These are phyloP conservation scores for Nemania abortiva DNA, from an alignment of 2,329 filamentous ascomycete genomes.

Conservation along the genomic window DNA sequence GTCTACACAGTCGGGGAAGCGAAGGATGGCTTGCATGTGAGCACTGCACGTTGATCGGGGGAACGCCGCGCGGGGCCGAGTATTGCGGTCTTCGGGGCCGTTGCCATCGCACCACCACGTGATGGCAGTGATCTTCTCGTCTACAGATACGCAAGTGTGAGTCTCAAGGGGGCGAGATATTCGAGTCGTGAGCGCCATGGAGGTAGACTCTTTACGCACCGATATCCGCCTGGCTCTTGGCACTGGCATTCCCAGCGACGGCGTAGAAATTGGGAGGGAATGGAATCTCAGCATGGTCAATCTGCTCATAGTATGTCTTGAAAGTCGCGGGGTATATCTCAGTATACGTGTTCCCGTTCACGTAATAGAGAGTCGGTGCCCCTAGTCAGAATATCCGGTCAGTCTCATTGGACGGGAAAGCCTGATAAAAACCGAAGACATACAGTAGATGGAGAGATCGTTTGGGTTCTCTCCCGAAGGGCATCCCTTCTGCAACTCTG, in stretches of 20 bases:
- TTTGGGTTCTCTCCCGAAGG: constrained; percentile 49
- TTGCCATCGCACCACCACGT: constrained; percentile 56
- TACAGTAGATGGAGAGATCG: constrained; percentile 49
- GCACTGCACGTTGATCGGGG: constrained; percentile 56
- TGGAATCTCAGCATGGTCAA: constrained; percentile 58
- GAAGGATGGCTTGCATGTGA: constrained; percentile 58
- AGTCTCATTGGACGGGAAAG: not conserved
- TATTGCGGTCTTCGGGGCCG: constrained; percentile 48
- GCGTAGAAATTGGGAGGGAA: constrained; percentile 59
- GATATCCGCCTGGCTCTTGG: constrained; percentile 52
- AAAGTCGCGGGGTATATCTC: constrained; percentile 56
- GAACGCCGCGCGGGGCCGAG: constrained; percentile 48
- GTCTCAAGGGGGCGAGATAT: not conserved
- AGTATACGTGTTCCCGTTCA: constrained; percentile 54
- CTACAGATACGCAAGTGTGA: not conserved
- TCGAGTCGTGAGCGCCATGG: too few species aligned
- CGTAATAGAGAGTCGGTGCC: constrained; percentile 59
- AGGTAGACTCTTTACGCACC: constrained; percentile 6
- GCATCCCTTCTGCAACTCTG: constrained; percentile 49
- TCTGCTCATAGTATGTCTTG: constrained; percentile 60
- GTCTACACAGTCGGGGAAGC: constrained; percentile 60
- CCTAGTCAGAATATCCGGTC: constrained; percentile 42
- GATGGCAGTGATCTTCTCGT: constrained; percentile 48
- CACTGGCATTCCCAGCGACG: constrained; percentile 57
- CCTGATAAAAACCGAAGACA: not conserved